phyloP scores from a whole-genome alignment of 306 rosid genomes.

The Pyrus communis region DNA sequence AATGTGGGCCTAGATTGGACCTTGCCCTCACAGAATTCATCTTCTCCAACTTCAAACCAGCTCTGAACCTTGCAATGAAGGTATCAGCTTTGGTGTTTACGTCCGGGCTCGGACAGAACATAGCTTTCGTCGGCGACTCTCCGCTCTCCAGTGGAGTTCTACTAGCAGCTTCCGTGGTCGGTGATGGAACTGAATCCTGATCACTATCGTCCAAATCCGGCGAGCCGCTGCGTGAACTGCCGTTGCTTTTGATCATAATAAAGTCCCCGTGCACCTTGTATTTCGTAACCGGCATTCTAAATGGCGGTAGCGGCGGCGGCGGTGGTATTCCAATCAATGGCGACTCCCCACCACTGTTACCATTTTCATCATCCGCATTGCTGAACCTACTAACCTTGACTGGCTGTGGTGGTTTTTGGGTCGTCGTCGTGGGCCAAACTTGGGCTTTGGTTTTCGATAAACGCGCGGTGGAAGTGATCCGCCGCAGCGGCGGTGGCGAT shows the following conservation, averaged over 20 bases:
- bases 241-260: constrained; percentile 56
- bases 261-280: constrained; percentile 55
- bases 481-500: not conserved
- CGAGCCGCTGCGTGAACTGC: constrained; percentile 47
- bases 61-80: constrained; percentile 67
- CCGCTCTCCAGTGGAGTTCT: constrained; percentile 1
- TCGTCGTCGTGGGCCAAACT: constrained; percentile 17
- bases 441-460: constrained; percentile 25
- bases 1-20: constrained; percentile 41
- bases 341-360: constrained; percentile 39
- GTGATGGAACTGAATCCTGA: constrained; percentile 24
- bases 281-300: constrained; percentile 44
- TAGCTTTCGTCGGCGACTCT: constrained; percentile 20
- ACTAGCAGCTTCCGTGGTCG: constrained; percentile 6
- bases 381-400: constrained; percentile 19
- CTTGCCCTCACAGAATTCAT: constrained; percentile 56
- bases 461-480: not conserved
- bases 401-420: constrained; percentile 16
- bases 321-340: constrained; percentile 50
- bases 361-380: constrained; percentile 18
- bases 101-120: constrained; percentile 66
- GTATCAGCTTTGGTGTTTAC: constrained; percentile 73
- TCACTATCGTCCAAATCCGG: constrained; percentile 49
- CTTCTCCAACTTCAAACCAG: constrained; percentile 64
- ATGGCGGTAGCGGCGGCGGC: constrained; percentile 66